Evolutionary conservation across 345 rosid genomes (phyloP).

Genomic region (Isatis tinctoria): DNA sequence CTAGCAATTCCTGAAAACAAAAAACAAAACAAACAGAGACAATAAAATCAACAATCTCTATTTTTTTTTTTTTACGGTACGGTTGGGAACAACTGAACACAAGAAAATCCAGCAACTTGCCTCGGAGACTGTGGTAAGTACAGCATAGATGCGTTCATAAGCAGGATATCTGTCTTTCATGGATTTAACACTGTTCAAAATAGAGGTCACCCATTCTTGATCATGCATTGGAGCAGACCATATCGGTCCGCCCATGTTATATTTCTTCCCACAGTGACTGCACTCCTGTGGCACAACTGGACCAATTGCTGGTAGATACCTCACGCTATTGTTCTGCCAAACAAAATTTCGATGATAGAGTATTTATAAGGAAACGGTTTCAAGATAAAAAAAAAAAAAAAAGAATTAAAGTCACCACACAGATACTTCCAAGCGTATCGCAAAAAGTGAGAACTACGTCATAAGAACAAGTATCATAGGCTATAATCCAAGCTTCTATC

Average conservation of each 20-base stretch:
- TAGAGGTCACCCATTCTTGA: constrained; percentile 78
- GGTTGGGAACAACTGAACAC: not conserved
- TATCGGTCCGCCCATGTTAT: constrained; percentile 92
- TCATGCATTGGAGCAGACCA: constrained; percentile 98
- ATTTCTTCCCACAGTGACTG: constrained; percentile 86
- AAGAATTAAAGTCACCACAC: not conserved
- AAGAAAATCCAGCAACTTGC: constrained; percentile 25
- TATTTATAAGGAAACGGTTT: not conserved
- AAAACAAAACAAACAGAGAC: not conserved
- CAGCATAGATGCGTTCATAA: constrained; percentile 79
- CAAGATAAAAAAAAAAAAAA: not conserved
- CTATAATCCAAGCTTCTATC: not conserved
- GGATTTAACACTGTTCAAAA: constrained; percentile 61
- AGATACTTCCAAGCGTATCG: not conserved
- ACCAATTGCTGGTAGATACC: constrained; percentile 90
- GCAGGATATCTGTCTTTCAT: constrained; percentile 90
- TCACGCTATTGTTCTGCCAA: constrained; percentile 69
- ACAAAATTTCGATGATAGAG: not conserved
- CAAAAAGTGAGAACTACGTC: not conserved
- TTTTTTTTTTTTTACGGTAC: not conserved
- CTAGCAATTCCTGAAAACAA: constrained; percentile 74
- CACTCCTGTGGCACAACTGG: constrained; percentile 84
- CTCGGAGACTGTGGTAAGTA: constrained; percentile 87
- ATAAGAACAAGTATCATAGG: not conserved
- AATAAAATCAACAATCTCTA: not conserved